Evolutionary conservation across 768 basidiomycete species (phyloP), one percentile per base, ranked within the genome.

Genomic region (Scleroderma bovista): DNA sequence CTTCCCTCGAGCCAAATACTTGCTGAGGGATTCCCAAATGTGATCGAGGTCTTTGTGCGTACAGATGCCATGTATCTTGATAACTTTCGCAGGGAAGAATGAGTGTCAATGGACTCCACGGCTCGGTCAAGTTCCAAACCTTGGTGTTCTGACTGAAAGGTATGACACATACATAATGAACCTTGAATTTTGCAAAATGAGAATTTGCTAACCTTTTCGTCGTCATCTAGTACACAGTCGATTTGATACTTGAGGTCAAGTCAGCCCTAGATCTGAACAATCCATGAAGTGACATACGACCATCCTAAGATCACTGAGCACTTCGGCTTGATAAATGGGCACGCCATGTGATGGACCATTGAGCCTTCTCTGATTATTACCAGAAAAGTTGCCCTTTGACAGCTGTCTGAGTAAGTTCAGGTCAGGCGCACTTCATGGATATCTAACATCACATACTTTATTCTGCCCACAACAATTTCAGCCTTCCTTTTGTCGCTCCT

Each of bases 251-350:
- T n/a, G n/a, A n/a, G 44, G 10, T 11, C 19, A 15, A 12, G 44
- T 45, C 12, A 45, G 10, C 15, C 7, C 17, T 20, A 2, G 15
- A 3, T 19, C 9, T 10, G 4, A 1, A 13, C n/a, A 4, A 19
- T 10, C 4, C 20, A 13, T 19, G 9, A 32, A 17, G 24, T 10
- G 15, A 33, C 72, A 29, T 54, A 76, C 76, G 11, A 80, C 67
- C 17, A 80, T 54, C 31, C 78, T 63, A 3, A 68, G 56, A 56
- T 78, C 73, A 1, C 69, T 54, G 6, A 73, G 74, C 72, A 83
- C 78, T 59, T 81, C 83, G 0, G 83, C 82, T 59, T 83, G 80
- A 53, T 72, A 84, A 6, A 84, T 72, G 0, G 81, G 78, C 10
- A 83, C 62, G 6, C 73, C 71, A n/a, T 60, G 63, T 23, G 67